A percentile compares a stretch with the other conserved stretches of the same genome.
Evolutionary conservation across 805 yeast genomes (phyloP).

Genomic region (Candida golubevii): DNA sequence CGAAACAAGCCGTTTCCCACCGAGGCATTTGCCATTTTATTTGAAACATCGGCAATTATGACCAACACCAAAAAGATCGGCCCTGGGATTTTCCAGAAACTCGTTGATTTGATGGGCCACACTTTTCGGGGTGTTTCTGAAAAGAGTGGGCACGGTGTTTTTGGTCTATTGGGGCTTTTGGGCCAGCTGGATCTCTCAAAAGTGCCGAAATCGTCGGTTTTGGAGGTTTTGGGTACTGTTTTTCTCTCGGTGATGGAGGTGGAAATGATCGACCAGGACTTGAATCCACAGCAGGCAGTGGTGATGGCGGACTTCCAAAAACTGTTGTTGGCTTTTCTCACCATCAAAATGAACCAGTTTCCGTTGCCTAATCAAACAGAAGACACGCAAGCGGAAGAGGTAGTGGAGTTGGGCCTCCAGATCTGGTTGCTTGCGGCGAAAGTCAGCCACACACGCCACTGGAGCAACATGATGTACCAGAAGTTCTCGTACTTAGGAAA

Average conservation of each 20-base stretch:
- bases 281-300: conserved; percentile 17
- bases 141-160: conserved; percentile 1
- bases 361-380: conserved; percentile 24
- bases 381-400: conserved; percentile 19
- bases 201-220: conserved; percentile 4
- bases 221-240: conserved; percentile 10
- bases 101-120: conserved; percentile 5
- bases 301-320: conserved; percentile 14
- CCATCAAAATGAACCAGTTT: conserved; percentile 32
- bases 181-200: conserved; percentile 2
- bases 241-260: conserved; percentile 9
- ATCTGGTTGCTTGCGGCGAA: conserved; percentile 27
- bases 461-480: conserved; percentile 37
- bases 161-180: conserved; percentile 8
- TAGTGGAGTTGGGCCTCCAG: conserved; percentile 26
- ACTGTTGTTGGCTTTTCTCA: conserved; percentile 15
- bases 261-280: conserved; percentile 1
- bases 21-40: conserved; percentile 16
- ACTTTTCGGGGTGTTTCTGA: conserved; percentile 5
- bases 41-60: conserved; percentile 8
- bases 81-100: conserved; percentile 5
- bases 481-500: conserved; percentile 39
- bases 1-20: conserved; percentile 18
- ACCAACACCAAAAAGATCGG: not conserved
- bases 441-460: conserved; percentile 20